These are phyloP conservation scores for Geranomyces variabilis DNA, from an alignment of 192 early-diverging fungal genomes.

Conservation along the genomic window DNA sequence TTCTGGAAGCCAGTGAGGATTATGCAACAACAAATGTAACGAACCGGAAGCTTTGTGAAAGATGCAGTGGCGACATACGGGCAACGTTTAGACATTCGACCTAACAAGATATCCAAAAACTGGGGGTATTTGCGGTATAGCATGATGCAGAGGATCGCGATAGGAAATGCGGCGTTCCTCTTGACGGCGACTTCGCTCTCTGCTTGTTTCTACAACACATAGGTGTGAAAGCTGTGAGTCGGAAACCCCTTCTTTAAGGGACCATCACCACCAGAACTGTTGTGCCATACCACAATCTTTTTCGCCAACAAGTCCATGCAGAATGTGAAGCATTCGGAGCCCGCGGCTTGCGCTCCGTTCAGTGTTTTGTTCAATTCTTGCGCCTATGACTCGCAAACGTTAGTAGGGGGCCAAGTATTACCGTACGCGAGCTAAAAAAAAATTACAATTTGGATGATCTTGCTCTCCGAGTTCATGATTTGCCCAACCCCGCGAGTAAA, in stretches of 20 bases:
- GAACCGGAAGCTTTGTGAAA: neutral
- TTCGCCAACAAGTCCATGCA: constrained; percentile 62
- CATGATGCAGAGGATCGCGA: constrained; percentile 66
- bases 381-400: constrained; percentile 8
- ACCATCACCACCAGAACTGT: too few species aligned
- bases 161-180: constrained; percentile 60
- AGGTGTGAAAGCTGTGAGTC: neutral
- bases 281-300: constrained; percentile 58
- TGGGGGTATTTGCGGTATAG: constrained; percentile 58
- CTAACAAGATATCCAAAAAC: constrained; percentile 64
- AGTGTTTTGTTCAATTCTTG: constrained; percentile 19
- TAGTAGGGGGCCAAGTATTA: too few species aligned
- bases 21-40: neutral
- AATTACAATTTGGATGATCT: constrained; percentile 37
- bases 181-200: constrained; percentile 70
- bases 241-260: too few species aligned
- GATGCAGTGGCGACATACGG: constrained; percentile 55
- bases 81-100: constrained; percentile 70
- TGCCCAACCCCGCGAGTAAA: constrained; percentile 38
- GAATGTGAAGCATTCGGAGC: neutral
- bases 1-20: neutral
- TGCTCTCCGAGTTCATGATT: constrained; percentile 30
- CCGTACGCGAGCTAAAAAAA: too few species aligned
- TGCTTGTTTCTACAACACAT: constrained; percentile 63
- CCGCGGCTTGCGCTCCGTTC: constrained; percentile 17